Percentiles rank a stretch among this genome's conserved stretches.
These are phyloP conservation scores for Coprinopsis sp. DNA, from an alignment of 768 basidiomycete genomes.

Conservation along the genomic window DNA sequence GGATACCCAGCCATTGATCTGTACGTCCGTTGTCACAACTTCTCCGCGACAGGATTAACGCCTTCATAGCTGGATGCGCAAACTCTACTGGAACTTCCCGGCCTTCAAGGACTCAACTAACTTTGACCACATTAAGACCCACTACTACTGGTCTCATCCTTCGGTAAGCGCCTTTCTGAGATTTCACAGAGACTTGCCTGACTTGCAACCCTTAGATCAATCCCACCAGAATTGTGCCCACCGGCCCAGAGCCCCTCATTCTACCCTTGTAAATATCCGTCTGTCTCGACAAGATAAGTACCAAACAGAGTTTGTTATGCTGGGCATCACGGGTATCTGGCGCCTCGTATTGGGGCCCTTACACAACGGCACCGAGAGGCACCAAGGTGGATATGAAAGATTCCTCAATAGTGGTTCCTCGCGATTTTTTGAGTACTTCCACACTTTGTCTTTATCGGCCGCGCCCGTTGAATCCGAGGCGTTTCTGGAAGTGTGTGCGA, in stretches of 20 bases:
- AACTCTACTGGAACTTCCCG: constrained; percentile 85
- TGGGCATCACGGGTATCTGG: too few species aligned
- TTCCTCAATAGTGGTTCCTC: too few species aligned
- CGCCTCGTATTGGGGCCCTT: too few species aligned
- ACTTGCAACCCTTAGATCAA: constrained; percentile 57
- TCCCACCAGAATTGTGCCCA: constrained; percentile 69
- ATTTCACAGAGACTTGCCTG: neutral
- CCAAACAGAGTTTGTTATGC: too few species aligned
- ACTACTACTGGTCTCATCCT: constrained; percentile 61
- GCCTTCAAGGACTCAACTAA: constrained; percentile 87
- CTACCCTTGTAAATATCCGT: constrained; percentile 46
- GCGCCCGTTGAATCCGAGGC: too few species aligned
- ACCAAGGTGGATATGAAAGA: too few species aligned
- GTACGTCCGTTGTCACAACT: constrained; percentile 26
- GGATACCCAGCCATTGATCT: constrained; percentile 82
- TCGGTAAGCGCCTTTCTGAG: neutral
- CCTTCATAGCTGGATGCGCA: constrained; percentile 63
- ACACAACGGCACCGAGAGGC: too few species aligned
- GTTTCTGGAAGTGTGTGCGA: too few species aligned
- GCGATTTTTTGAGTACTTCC: too few species aligned
- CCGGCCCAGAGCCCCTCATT: constrained; percentile 69
- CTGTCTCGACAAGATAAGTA: too few species aligned
- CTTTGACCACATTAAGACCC: constrained; percentile 83
- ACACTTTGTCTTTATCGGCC: too few species aligned
- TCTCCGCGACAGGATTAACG: neutral